phyloP scores from a whole-genome alignment of 2,329 filamentous ascomycete species.

The Lecanoromycetidae sp. region DNA sequence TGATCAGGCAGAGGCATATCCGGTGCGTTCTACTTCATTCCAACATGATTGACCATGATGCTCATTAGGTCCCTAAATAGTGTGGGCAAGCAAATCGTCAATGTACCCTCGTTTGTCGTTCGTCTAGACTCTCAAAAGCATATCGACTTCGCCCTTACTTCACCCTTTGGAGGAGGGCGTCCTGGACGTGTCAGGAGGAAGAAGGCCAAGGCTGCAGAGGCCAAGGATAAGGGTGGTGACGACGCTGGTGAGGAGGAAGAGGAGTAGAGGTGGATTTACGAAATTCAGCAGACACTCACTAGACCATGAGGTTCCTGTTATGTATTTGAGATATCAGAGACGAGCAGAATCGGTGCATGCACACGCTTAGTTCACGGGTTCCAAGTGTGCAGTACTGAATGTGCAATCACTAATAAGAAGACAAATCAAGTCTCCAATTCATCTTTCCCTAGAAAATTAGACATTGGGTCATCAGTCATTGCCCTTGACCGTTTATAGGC shows the following conservation, averaged over 20 bases:
- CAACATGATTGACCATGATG: neutral
- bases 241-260: conserved; percentile 80
- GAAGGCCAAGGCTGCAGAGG: conserved; percentile 96
- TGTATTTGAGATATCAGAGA: neutral
- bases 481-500: conserved; percentile 66
- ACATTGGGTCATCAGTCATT: conserved; percentile 76
- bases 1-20: conserved; percentile 99
- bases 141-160: conserved; percentile 97
- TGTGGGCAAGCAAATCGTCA: conserved; percentile 99
- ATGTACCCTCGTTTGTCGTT: conserved; percentile 98
- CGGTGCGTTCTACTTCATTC: conserved; percentile 39
- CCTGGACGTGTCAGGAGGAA: conserved; percentile 97
- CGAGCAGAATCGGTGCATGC: neutral
- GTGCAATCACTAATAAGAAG: too few relatives aligned
- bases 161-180: conserved; percentile 93
- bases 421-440: conserved; percentile 38
- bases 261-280: conserved; percentile 27
- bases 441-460: conserved; percentile 62
- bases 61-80: conserved; percentile 29
- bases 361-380: too few relatives aligned
- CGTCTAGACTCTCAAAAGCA: conserved; percentile 99
- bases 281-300: too few relatives aligned
- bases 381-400: too few relatives aligned
- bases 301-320: neutral
- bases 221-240: conserved; percentile 38